These are phyloP conservation scores for Drechslerella dactyloides DNA, from an alignment of 2,329 filamentous ascomycete genomes.

Conservation along the genomic window DNA sequence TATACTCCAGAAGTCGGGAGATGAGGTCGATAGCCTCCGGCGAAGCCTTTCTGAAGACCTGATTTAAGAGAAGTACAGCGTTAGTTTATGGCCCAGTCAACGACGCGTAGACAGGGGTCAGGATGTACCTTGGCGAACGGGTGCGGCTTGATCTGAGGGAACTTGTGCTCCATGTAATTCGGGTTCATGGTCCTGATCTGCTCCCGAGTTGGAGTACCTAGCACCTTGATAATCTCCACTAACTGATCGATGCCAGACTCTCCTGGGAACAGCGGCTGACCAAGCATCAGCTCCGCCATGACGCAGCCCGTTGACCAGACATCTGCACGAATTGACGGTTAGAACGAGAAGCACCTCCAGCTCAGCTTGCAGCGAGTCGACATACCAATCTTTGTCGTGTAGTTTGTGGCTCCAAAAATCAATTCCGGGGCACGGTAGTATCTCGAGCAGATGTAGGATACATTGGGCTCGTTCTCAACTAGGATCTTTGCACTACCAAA, in stretches of 20 bases:
- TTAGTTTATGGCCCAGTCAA: slow-evolving; percentile 9
- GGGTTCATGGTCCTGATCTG: slow-evolving; percentile 99
- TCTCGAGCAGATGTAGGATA: slow-evolving; percentile 98
- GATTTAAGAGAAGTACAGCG: slow-evolving; percentile 7
- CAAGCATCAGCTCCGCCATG: slow-evolving; percentile 99
- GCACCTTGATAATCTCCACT: slow-evolving; percentile 98
- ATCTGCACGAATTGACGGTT: slow-evolving; percentile 65
- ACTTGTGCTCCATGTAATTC: slow-evolving; percentile 99
- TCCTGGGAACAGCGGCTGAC: slow-evolving; percentile 94
- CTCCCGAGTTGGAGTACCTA: slow-evolving; percentile 93
- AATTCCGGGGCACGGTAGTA: slow-evolving; percentile 98
- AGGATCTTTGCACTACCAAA: slow-evolving; percentile 99
- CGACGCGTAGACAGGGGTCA: slow-evolving; percentile 7
- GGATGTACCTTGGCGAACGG: slow-evolving; percentile 83
- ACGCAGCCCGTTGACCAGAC: slow-evolving; percentile 99
- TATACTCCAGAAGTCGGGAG: slow-evolving; percentile 92
- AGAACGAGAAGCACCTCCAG: slow-evolving; percentile 1
- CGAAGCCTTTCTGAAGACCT: slow-evolving; percentile 96
- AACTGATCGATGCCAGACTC: slow-evolving; percentile 98
- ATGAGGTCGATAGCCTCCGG: slow-evolving; percentile 93
- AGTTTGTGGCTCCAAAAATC: slow-evolving; percentile 98
- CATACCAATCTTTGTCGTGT: slow-evolving; percentile 99
- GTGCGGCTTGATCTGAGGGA: slow-evolving; percentile 99
- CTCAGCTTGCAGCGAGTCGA: slow-evolving; percentile 46
- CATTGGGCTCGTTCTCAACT: slow-evolving; percentile 97